Percentiles rank a stretch among this genome's conserved stretches.
These are phyloP conservation scores for Casuarina cunninghamiana DNA, from an alignment of 306 rosid species.

Conservation along the genomic window DNA sequence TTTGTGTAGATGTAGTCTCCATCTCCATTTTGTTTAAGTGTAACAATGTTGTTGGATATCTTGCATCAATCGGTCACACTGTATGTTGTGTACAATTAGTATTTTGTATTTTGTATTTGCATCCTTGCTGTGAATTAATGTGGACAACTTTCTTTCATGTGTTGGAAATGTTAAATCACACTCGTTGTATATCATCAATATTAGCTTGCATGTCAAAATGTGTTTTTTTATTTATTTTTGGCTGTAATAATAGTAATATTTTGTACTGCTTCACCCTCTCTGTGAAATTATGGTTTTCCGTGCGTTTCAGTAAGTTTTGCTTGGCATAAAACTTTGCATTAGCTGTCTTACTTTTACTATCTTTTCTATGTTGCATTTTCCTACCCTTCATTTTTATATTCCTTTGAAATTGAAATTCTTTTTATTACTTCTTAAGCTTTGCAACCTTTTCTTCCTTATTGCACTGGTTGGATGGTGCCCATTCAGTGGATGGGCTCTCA, in stretches of 20 bases:
- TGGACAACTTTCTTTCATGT: background rate
- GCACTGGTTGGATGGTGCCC: slow-evolving; percentile 1
- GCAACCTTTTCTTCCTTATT: background rate
- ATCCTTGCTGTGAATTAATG: background rate
- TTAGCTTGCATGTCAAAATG: background rate
- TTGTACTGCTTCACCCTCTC: background rate
- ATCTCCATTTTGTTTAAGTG: background rate
- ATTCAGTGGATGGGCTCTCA: background rate
- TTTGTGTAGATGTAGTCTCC: background rate
- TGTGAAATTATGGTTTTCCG: background rate
- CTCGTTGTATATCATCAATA: background rate
- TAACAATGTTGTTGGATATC: slow-evolving; percentile 4
- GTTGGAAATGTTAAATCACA: background rate
- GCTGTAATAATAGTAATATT: background rate
- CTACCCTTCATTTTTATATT: background rate
- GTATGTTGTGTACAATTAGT: background rate
- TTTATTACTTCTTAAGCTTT: background rate
- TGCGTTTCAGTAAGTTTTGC: background rate
- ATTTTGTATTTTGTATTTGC: background rate
- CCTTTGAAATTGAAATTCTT: too few relatives aligned
- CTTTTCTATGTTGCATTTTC: background rate
- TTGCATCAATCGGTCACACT: background rate
- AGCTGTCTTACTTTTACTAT: background rate
- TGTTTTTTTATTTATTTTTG: background rate
- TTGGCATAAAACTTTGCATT: background rate